Evolutionary conservation across 2,329 filamentous ascomycete species (phyloP), one percentile per base, ranked within the genome.

Genomic region (Pseudonectria buxi): DNA sequence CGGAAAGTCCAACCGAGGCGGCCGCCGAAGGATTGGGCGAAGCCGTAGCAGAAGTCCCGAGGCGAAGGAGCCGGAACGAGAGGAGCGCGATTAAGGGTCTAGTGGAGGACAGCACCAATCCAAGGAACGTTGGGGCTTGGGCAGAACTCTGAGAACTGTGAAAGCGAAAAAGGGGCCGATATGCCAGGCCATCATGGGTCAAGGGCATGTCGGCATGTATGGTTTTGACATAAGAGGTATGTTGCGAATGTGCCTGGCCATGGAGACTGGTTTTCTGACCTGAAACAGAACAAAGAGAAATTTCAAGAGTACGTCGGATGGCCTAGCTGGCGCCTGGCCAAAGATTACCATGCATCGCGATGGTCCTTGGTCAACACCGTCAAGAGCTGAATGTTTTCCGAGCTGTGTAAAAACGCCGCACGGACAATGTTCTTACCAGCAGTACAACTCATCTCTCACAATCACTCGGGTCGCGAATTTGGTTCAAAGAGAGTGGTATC

Each of bases 31-130:
- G 40, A 60, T 65, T 41, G 63, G 66, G 26, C 53, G 72, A 36
- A 71, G 68, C 44, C 63, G 72, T 30, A 74, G 70, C 49, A 58
- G 67, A 28, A 73, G 69, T 39, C 70, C 69, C 3, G 64, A 56
- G 5, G 61, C 49, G 10, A 63, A 62, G 49, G 57, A 59, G n/a
- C 57, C 43, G 26, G 49, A 52, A 22, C 39, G 37, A 9, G 45
- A 61, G 49, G 57, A 60, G 18, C 56, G 47, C 12, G 57, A 54
- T 14, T 50, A 48, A 54, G 30, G 25, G 10, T 30, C 26, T 28
- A 12, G 28, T 14, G 14, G 16, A 26, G 13, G 7, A 30, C 24
- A 22, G 10, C 29, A 13, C 27, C 26, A 12, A 25, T 31, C 26
- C 27, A 29, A 16, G 11, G 31, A 15, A 22, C 11, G 24, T 25